Evolutionary conservation across 2,329 filamentous ascomycete species (phyloP).

Genomic region (Metarhizium humberi): DNA sequence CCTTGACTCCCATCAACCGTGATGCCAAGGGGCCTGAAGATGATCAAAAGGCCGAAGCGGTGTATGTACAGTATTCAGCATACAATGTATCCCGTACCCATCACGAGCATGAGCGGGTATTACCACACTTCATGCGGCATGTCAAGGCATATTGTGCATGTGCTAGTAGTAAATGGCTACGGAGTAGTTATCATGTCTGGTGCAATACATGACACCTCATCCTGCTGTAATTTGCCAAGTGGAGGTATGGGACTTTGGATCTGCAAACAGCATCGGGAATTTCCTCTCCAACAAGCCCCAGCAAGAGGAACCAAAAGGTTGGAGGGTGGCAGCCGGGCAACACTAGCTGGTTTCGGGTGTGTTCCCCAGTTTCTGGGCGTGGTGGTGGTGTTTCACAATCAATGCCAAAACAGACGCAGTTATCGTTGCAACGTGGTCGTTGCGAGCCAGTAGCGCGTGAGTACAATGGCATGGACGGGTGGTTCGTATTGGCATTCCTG

Average conservation of each 20-base stretch:
- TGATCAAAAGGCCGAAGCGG: too few species aligned
- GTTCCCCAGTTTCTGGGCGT: not conserved
- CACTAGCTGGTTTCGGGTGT: not conserved
- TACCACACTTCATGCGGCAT: not conserved
- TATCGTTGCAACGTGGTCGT: slow-evolving; percentile 3
- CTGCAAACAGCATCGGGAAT: not conserved
- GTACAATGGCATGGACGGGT: too few species aligned
- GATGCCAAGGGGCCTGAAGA: too few species aligned
- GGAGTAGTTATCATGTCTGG: not conserved
- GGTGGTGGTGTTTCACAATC: slow-evolving; percentile 1
- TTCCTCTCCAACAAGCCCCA: not conserved
- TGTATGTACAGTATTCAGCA: too few species aligned
- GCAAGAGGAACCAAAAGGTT: not conserved
- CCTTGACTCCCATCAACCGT: too few species aligned
- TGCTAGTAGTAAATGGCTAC: not conserved
- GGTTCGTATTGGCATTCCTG: too few species aligned
- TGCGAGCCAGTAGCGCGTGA: not conserved
- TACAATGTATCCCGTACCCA: too few species aligned
- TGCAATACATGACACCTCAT: not conserved
- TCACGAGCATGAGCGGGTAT: too few species aligned
- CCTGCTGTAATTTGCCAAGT: not conserved
- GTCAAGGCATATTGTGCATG: not conserved
- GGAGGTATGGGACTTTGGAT: not conserved
- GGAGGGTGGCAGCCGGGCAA: not conserved
- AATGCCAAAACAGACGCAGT: slow-evolving; percentile 1